Evolutionary conservation across 1,139 yeast species (phyloP), one percentile per base, ranked within the genome.

Genomic region (Wickerhamomyces sp.): DNA sequence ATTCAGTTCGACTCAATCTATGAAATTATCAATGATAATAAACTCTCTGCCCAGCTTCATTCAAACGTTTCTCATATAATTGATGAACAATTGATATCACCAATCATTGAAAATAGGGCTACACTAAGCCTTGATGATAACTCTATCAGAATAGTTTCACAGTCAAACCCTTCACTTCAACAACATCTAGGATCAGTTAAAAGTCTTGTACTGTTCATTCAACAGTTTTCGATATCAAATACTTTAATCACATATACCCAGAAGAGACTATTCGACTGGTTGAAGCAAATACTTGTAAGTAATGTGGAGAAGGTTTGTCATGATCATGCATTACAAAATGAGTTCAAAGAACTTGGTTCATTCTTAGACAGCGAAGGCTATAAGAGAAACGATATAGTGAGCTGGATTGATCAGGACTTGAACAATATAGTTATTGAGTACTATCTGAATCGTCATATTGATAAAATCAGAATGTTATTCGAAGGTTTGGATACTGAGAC

Each of bases 341-440:
- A 40, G 10, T 50, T 58, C 29, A 37, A 48, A 2, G 41, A 52
- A 30, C 41, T 58, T 27, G 53, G 52, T 33, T 40, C 44, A 4
- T 48, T 52, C 35, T 42, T 58, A 26, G 36, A 37, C 8, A 27
- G 43, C 3, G 37, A 42, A 27, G 46, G 47, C 7, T 52, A 55
- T 41, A 53, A 45, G 29, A 51, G 59, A 39, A 45, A 46, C 29
- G 49, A 52, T 34, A 36, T 57, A 26, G 40, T 41, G n/a, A 50
- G 43, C 10, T 58, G 60, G 60, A 53, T 57, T 11, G 37, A 52
- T 6, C 36, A 41, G 11, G 60, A 57, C 10, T 40, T 58, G 27
- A 43, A 51, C 35, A 48, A 46, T 2, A 40, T 58, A 26, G 48
- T 52, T 4, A 46, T 52, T 26, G 55, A 57, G 11, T 53, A 48